These are phyloP conservation scores for Zygnema circumcarinatum DNA, from an alignment of 139 green algal species.

Conservation along the genomic window DNA sequence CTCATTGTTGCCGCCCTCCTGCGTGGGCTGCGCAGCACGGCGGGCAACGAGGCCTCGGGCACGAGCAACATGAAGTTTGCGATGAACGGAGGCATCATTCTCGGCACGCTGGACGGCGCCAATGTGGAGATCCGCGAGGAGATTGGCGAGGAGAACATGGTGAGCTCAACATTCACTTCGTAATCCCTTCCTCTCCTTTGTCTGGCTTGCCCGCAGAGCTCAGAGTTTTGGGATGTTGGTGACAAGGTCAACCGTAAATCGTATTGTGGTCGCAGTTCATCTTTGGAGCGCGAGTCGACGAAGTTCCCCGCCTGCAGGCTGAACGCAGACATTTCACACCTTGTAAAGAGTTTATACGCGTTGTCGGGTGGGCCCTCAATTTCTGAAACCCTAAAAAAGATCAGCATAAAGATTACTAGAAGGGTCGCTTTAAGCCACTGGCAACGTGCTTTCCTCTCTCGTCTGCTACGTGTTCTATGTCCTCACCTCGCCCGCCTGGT, in stretches of 20 bases:
- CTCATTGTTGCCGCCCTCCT: not conserved
- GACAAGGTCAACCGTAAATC: not conserved
- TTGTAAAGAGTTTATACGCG: slow-evolving; percentile 71
- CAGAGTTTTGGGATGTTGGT: not conserved
- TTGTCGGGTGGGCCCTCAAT: slow-evolving; percentile 60
- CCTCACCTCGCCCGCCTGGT: not conserved
- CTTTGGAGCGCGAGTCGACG: slow-evolving; percentile 74
- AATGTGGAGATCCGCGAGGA: slow-evolving; percentile 98
- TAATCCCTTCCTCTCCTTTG: not conserved
- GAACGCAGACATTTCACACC: slow-evolving; percentile 72
- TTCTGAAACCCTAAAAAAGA: too few species aligned
- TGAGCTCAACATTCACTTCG: not conserved
- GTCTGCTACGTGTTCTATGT: not conserved
- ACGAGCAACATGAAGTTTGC: slow-evolving; percentile 99
- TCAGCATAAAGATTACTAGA: too few species aligned
- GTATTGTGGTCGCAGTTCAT: slow-evolving; percentile 75
- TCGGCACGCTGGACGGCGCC: slow-evolving; percentile 97
- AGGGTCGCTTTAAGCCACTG: too few species aligned
- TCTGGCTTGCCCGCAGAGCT: not conserved
- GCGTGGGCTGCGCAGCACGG: slow-evolving; percentile 62
- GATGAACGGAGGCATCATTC: slow-evolving; percentile 98
- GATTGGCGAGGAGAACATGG: slow-evolving; percentile 81
- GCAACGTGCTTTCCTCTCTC: not conserved
- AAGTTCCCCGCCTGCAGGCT: slow-evolving; percentile 75
- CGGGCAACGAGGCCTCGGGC: slow-evolving; percentile 90